Percentiles rank a stretch among this genome's conserved stretches.
Evolutionary conservation across 345 rosid genomes (phyloP).

Genomic region (Stellera chamaejasme): DNA sequence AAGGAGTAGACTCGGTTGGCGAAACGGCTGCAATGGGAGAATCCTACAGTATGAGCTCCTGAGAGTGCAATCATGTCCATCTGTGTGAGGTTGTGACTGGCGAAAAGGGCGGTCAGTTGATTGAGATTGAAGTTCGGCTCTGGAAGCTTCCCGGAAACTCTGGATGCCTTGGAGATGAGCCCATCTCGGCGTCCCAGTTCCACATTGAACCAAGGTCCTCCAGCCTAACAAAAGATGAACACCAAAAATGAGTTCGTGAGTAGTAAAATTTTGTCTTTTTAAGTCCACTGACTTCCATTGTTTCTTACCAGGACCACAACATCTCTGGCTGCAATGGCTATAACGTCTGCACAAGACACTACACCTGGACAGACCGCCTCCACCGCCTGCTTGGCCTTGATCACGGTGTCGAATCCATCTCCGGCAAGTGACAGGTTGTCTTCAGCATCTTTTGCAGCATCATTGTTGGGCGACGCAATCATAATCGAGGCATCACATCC

Average conservation of each 20-base stretch:
- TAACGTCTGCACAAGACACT: slow-evolving; percentile 85
- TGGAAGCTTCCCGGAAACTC: slow-evolving; percentile 60
- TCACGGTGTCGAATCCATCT: slow-evolving; percentile 81
- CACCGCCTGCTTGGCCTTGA: slow-evolving; percentile 62
- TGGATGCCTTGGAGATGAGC: slow-evolving; percentile 49
- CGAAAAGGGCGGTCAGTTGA: slow-evolving; percentile 43
- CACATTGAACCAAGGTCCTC: slow-evolving; percentile 63
- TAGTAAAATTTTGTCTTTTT: neutral
- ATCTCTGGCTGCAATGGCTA: slow-evolving; percentile 77
- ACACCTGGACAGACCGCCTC: slow-evolving; percentile 57
- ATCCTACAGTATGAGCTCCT: slow-evolving; percentile 87
- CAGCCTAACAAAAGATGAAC: slow-evolving; percentile 36
- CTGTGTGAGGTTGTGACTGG: slow-evolving; percentile 40
- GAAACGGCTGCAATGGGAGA: slow-evolving; percentile 73
- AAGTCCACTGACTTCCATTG: neutral
- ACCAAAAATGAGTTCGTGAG: neutral
- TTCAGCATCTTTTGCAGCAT: slow-evolving; percentile 72
- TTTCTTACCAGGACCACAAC: slow-evolving; percentile 63
- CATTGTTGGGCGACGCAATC: slow-evolving; percentile 57
- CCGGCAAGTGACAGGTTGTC: slow-evolving; percentile 87
- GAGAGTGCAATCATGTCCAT: slow-evolving; percentile 85
- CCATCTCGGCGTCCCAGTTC: slow-evolving; percentile 89
- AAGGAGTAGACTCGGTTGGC: slow-evolving; percentile 55
- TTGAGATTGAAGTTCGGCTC: slow-evolving; percentile 41
- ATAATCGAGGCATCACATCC: slow-evolving; percentile 85